Evolutionary conservation across 257 asterid species (phyloP).

Genomic region (Gentiana dahurica): DNA sequence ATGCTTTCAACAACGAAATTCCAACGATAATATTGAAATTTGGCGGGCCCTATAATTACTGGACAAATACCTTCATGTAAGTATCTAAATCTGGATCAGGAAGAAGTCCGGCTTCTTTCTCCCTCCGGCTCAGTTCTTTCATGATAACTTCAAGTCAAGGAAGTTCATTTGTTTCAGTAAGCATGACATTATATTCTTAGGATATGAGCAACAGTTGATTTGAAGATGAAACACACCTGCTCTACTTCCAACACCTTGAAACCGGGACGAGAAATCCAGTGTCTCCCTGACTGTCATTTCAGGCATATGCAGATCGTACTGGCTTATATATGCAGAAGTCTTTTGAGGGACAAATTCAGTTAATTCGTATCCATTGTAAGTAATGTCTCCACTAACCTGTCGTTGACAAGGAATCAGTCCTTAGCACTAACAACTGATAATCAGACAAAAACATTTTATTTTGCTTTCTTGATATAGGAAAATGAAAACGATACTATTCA

Average conservation of each 20-base stretch:
- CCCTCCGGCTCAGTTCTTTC: constrained; percentile 51
- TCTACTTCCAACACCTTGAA: constrained; percentile 59
- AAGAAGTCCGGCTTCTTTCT: constrained; percentile 52
- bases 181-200: neutral
- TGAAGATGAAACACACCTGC: constrained; percentile 26
- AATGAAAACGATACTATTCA: too few relatives aligned
- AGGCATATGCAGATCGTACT: constrained; percentile 52
- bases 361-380: constrained; percentile 49
- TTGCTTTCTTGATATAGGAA: too few relatives aligned
- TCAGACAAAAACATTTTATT: too few relatives aligned
- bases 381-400: constrained; percentile 53
- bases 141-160: constrained; percentile 29
- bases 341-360: constrained; percentile 57
- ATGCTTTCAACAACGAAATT: too few relatives aligned
- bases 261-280: constrained; percentile 48
- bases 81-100: constrained; percentile 68
- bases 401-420: neutral
- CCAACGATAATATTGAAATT: too few relatives aligned
- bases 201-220: neutral
- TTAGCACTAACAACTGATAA: too few relatives aligned
- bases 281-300: constrained; percentile 69
- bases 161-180: neutral
- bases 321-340: constrained; percentile 63
- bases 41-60: too few relatives aligned
- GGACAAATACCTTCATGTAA: constrained; percentile 52